A percentile compares a stretch with the other conserved stretches of the same genome.
These are phyloP conservation scores for Cnidoscolus chayamansa DNA, from an alignment of 441 rosid genomes.

Conservation along the genomic window DNA sequence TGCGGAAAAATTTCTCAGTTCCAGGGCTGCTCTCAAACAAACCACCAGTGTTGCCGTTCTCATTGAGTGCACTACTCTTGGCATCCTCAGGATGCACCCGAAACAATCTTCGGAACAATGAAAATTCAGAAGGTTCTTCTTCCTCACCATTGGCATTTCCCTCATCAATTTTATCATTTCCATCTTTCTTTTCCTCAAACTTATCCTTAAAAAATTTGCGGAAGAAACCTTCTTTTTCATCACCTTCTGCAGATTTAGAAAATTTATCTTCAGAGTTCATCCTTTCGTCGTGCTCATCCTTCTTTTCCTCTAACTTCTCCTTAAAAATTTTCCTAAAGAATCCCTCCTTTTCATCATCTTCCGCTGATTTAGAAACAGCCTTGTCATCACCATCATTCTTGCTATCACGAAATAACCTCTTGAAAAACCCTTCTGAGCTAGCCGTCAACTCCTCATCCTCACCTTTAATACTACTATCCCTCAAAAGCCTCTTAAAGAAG, in stretches of 20 bases:
- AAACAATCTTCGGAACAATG: conserved; percentile 75
- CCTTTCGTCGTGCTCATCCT: conserved; percentile 33
- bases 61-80: conserved; percentile 48
- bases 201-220: conserved; percentile 76
- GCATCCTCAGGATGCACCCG: conserved; percentile 93
- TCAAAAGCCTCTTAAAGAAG: conserved; percentile 83
- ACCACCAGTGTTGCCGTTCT: conserved; percentile 45
- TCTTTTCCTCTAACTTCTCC: conserved; percentile 36
- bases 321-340: conserved; percentile 77
- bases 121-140: conserved; percentile 83
- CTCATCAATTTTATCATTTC: conserved; percentile 55
- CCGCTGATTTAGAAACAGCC: conserved; percentile 50
- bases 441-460: conserved; percentile 42
- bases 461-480: conserved; percentile 53
- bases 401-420: conserved; percentile 66
- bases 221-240: conserved; percentile 87
- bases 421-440: conserved; percentile 59
- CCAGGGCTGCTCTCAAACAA: conserved; percentile 89
- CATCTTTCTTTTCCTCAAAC: conserved; percentile 80
- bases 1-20: conserved; percentile 91
- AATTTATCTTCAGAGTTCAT: conserved; percentile 45
- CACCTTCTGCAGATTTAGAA: conserved; percentile 71
- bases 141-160: conserved; percentile 50
- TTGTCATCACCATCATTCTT: conserved; percentile 44
- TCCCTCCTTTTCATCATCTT: conserved; percentile 86